A percentile compares a stretch with the other conserved stretches of the same genome.
These are phyloP conservation scores for Fusarium begoniae DNA, from an alignment of 2,329 filamentous ascomycete species.

Conservation along the genomic window DNA sequence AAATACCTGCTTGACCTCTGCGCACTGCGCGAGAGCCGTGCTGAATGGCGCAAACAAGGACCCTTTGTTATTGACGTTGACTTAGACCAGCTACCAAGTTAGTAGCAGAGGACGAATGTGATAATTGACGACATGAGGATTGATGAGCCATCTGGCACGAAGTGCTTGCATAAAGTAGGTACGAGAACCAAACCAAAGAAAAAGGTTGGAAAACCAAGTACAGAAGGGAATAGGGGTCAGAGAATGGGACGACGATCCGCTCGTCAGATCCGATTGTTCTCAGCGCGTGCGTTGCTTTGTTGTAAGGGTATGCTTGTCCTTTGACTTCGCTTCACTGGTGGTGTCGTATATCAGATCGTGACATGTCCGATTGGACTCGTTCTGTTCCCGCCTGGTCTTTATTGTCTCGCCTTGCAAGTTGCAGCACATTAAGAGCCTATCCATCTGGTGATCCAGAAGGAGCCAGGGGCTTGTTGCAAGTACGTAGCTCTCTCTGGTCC, in stretches of 20 bases:
- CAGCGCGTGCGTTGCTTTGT: conserved; percentile 23
- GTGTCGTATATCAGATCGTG: conserved; percentile 6
- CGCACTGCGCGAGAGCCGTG: conserved; percentile 6
- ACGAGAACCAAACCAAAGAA: neutral
- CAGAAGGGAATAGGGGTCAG: conserved; percentile 14
- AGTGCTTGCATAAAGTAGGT: conserved; percentile 5
- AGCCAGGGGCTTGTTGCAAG: conserved; percentile 3
- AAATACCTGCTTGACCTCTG: neutral
- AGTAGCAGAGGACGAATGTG: neutral
- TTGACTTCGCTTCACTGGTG: neutral
- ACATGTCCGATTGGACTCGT: conserved; percentile 10
- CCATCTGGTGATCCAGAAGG: conserved; percentile 15
- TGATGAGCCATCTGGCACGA: conserved; percentile 10
- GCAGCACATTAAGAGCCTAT: conserved; percentile 7
- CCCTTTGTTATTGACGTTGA: conserved; percentile 12
- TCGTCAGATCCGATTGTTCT: conserved; percentile 20
- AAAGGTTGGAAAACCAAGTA: neutral
- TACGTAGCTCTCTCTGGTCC: conserved; percentile 2
- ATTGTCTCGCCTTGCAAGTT: conserved; percentile 6
- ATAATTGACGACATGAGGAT: conserved; percentile 14
- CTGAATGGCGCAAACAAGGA: neutral
- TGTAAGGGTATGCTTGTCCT: conserved; percentile 26
- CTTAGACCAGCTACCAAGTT: neutral
- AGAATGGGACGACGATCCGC: conserved; percentile 11
- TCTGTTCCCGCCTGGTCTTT: neutral